Conservation (phyloP, 495 filamentous ascomycete genomes). For the Aspergillus steynii region DNA sequence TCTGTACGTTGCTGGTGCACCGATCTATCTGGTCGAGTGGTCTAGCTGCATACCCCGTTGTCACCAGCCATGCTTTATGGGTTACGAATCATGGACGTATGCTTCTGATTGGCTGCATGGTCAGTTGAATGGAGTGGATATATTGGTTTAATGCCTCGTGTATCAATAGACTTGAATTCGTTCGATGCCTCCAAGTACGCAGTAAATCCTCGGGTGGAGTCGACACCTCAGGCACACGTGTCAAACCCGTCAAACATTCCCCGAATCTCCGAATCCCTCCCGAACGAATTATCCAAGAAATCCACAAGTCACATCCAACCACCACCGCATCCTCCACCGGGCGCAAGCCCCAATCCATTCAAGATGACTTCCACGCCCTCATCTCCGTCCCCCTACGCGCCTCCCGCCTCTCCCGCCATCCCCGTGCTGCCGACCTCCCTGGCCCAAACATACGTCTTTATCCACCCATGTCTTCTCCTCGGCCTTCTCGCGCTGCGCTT, state of each 20-base stretch:
- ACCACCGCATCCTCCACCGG: conserved; percentile 1
- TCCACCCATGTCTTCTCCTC: conserved; percentile 68
- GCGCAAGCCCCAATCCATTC: conserved; percentile 2
- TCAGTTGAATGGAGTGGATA: conserved; percentile 3
- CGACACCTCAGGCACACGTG: neutral
- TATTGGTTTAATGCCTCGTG: conserved; percentile 7
- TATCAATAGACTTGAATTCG: conserved; percentile 1
- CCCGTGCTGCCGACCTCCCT: conserved; percentile 48
- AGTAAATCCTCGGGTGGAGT: neutral
- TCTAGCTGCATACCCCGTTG: conserved; percentile 19
- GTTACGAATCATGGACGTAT: conserved; percentile 29
- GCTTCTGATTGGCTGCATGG: neutral
- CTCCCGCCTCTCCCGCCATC: conserved; percentile 28
- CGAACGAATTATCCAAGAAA: conserved; percentile 1
- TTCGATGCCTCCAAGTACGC: neutral
- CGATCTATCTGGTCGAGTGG: too few relatives aligned
- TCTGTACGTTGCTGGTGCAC: conserved; percentile 1
- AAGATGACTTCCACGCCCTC: conserved; percentile 27
- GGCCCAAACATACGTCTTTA: conserved; percentile 54
- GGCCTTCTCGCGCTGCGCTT: conserved; percentile 62
- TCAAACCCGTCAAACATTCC: neutral
- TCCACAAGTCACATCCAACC: conserved; percentile 6
- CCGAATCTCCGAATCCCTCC: neutral
- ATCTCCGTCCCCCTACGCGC: conserved; percentile 15
- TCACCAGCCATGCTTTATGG: conserved; percentile 23